Evolutionary conservation across 2,329 filamentous ascomycete species (phyloP).

Genomic region (Beauveria scarabaeidicola): DNA sequence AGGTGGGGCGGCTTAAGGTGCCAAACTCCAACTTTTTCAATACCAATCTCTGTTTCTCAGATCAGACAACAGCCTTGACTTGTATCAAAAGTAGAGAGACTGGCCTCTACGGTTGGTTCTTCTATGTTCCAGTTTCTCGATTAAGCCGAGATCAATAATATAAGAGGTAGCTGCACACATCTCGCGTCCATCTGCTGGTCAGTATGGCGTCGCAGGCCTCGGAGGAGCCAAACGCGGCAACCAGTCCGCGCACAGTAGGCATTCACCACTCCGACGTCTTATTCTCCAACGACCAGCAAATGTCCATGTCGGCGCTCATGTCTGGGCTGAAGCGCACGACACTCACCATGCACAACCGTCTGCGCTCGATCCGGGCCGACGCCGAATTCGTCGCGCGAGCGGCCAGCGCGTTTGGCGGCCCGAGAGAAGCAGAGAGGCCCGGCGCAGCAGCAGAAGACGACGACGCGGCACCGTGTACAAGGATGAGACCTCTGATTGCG

Average conservation of each 20-base stretch:
- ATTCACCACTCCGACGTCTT: constrained; percentile 34
- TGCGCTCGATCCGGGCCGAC: constrained; percentile 70
- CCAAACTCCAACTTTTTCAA: neutral
- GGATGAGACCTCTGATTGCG: constrained; percentile 68
- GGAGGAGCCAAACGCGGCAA: neutral
- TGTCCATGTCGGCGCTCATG: constrained; percentile 62
- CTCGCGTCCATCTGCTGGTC: neutral
- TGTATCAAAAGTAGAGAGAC: no score
- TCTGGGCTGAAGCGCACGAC: constrained; percentile 66
- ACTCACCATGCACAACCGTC: constrained; percentile 71
- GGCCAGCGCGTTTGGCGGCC: constrained; percentile 34
- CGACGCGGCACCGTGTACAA: neutral
- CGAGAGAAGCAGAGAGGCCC: neutral
- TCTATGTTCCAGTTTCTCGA: no score
- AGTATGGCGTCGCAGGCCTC: neutral
- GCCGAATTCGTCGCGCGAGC: constrained; percentile 63
- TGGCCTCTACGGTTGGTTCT: no score
- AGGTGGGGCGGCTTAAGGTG: neutral
- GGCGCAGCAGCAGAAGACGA: neutral
- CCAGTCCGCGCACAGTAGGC: neutral
- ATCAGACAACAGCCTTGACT: no score
- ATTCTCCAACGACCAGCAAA: constrained; percentile 44
- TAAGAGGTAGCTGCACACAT: no score
- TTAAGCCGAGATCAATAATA: no score
- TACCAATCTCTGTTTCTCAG: no score